Evolutionary conservation across 2,329 filamentous ascomycete genomes (phyloP), one percentile per base, ranked within the genome.

Genomic region (Capronia americana): DNA sequence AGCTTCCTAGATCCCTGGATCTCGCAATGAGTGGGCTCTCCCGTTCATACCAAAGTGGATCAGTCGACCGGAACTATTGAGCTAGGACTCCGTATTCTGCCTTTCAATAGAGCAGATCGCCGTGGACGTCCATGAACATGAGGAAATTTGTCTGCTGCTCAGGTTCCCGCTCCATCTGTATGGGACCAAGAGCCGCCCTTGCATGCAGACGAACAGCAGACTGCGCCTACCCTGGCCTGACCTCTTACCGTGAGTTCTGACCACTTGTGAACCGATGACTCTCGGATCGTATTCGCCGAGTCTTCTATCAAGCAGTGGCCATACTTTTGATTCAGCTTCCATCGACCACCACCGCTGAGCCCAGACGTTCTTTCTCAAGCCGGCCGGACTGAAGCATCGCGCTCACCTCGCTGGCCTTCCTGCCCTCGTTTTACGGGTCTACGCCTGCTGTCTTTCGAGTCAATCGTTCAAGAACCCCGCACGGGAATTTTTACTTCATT

Each of bases 51-150:
- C 60, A 56, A 60, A 58, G 69, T 68, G 69, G 65, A 66, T 41
- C 66, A 61, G 56, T 23, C 56, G 48, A 51, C 38, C 65, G 64
- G 67, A 30, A 64, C 69, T 70, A 71, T 70, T 71, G 66, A 64
- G 54, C 58, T 61, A 67, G 67, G 59, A 66, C 65, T 68, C 67
- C 59, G 50, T 62, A 44, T 56, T 51, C 57, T 63, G 63, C 65
- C 63, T 67, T 65, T 67, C 56, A 68, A 67, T 69, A 59, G 64
- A 71, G 66, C 66, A 65, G 68, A 71, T 68, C 67, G 61, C 53
- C 66, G 57, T 50, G 64, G 57, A 63, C 59, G 55, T 65, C 62
- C 59, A 70, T 62, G 64, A 72, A 64, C 63, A 69, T 64, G 70
- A 71, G 66, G 67, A 68, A 66, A 70, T 69, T 68, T 68, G 64